Conservation (phyloP, 345 rosid genomes). For the Populus pruinosa region DNA sequence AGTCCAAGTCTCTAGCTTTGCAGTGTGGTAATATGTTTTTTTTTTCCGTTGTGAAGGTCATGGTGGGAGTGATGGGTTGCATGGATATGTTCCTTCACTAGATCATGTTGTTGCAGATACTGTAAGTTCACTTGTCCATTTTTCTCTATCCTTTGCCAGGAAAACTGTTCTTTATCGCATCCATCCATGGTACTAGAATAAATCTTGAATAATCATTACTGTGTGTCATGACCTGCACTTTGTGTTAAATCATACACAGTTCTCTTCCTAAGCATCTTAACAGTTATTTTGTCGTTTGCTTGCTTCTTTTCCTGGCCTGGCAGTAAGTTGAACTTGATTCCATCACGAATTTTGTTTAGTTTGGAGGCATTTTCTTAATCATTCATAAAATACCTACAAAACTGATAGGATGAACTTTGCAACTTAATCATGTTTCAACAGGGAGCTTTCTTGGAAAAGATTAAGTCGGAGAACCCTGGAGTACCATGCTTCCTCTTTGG, state of each 20-base stretch:
- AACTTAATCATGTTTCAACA: slow-evolving; percentile 17
- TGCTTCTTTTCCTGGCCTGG: neutral
- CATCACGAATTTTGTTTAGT: neutral
- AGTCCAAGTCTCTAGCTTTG: neutral
- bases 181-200: neutral
- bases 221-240: neutral
- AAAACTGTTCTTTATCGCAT: neutral
- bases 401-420: neutral
- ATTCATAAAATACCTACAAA: neutral
- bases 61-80: slow-evolving; percentile 99
- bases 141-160: neutral
- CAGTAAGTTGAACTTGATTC: slow-evolving; percentile 7
- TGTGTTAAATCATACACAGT: neutral
- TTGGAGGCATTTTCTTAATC: neutral
- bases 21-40: neutral
- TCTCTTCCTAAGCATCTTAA: neutral
- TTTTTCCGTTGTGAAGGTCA: slow-evolving; percentile 53
- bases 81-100: slow-evolving; percentile 97
- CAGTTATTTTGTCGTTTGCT: neutral
- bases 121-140: slow-evolving; percentile 38
- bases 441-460: slow-evolving; percentile 84
- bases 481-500: slow-evolving; percentile 95
- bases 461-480: slow-evolving; percentile 71
- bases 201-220: neutral
- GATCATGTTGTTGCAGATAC: slow-evolving; percentile 90